Evolutionary conservation across 768 basidiomycete species (phyloP), one percentile per base, ranked within the genome.

Genomic region (Leccinum uliginosum): DNA sequence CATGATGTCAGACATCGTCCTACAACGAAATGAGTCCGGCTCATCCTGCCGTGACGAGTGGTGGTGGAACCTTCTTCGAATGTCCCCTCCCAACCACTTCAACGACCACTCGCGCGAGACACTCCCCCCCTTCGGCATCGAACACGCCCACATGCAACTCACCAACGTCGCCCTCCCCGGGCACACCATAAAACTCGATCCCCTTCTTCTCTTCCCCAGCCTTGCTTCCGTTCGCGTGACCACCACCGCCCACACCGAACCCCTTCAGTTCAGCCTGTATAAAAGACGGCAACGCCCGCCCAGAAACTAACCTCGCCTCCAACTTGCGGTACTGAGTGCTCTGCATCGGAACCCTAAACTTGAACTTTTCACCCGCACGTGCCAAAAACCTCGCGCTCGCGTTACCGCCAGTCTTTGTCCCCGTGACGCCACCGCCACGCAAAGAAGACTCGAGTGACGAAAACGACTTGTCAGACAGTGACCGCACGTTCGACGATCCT

Each of bases 371-470:
- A 23, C 82, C 83, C 3, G 75, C 70, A 30, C 84, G 78, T 30
- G 82, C 77, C 56, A 86, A 65, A 62, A 82, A 80, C 35, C 80
- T 74, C 30, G 64, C 53, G 11, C 63, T 64, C 47, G 51, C 27
- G 19, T 38, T 38, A 38, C 38, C 38, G 9, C 38, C 38, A n/a
- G n/a, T 55, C 58, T 70, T 76, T 30, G 67, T 64, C 4, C 53
- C 55, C 15, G 66, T 53, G 26, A 50, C 62, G 30, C 64, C 65
- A 26, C 67, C 70, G 21, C 73, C 75, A 17, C 72, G 73, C 47
- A 78, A 79, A 11, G 83, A 85, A 4, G 84, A 85, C 63, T 83
- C 83, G 27, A 86, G 71, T 15, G 85, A 84, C 4, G 84, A 82
- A 62, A 84, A 83, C 12, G 86, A 85, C 66, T 64, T 67, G 56